A percentile compares a stretch with the other conserved stretches of the same genome.
Conservation (phyloP, 2,329 filamentous ascomycete species). For the Hypoxylon sp. region DNA sequence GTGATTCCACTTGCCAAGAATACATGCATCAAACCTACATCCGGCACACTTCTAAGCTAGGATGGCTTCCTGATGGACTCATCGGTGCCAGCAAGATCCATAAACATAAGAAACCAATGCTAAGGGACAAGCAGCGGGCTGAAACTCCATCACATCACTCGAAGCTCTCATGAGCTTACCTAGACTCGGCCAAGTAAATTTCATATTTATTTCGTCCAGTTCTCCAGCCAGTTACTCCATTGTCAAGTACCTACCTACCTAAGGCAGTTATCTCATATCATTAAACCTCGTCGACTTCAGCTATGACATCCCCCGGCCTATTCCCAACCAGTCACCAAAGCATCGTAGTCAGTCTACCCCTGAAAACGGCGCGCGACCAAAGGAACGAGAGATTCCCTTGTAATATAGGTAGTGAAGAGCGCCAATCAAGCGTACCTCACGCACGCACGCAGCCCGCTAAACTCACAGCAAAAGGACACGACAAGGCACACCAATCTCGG, state of each 20-base stretch:
- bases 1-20: too few species aligned
- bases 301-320: neutral
- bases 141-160: too few species aligned
- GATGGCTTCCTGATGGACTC: too few species aligned
- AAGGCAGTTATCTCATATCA: too few species aligned
- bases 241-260: neutral
- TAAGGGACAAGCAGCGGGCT: too few species aligned
- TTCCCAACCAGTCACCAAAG: neutral
- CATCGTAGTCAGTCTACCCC: neutral
- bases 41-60: too few species aligned
- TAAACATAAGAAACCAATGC: too few species aligned
- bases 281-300: neutral
- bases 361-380: neutral
- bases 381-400: conserved; percentile 3
- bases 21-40: too few species aligned
- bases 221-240: conserved; percentile 4
- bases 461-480: neutral
- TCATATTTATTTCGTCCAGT: neutral
- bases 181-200: neutral
- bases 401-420: conserved; percentile 3
- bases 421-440: conserved; percentile 11
- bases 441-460: conserved; percentile 4
- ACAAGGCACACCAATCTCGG: neutral
- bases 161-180: too few species aligned
- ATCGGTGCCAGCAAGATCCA: too few species aligned